Percentiles rank a stretch among this genome's conserved stretches.
Evolutionary conservation across 371 early-diverging fungal genomes (phyloP).

Genomic region (Syncephalis plumigaleata): DNA sequence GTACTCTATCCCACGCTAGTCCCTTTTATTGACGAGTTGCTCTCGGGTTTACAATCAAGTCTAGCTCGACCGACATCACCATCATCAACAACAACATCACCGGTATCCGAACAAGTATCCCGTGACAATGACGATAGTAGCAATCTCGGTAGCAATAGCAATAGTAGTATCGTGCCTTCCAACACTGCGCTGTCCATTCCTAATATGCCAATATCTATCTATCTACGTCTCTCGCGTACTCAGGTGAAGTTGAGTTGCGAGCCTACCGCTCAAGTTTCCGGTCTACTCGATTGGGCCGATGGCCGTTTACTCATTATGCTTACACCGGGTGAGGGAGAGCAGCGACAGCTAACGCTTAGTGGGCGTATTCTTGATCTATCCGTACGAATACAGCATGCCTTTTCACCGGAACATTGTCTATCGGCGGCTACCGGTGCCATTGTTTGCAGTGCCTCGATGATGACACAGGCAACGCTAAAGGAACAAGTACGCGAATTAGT

Average conservation of each 20-base stretch:
- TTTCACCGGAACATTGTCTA: constrained; percentile 69
- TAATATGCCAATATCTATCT: constrained; percentile 6
- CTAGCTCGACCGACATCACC: constrained; percentile 22
- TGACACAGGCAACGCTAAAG: constrained; percentile 15
- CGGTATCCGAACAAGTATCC: too few relatives aligned
- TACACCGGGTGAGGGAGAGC: constrained; percentile 23
- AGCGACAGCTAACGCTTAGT: constrained; percentile 33
- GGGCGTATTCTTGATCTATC: constrained; percentile 37
- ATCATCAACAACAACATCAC: constrained; percentile 19
- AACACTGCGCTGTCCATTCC: constrained; percentile 4
- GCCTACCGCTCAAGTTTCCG: constrained; percentile 57
- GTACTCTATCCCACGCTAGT: constrained; percentile 57
- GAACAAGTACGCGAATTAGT: background rate
- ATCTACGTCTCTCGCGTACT: constrained; percentile 19
- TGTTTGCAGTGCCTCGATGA: constrained; percentile 34
- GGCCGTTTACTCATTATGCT: constrained; percentile 46
- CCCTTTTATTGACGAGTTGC: constrained; percentile 47
- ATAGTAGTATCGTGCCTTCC: too few relatives aligned
- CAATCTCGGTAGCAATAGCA: too few relatives aligned
- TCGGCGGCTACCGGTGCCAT: constrained; percentile 35
- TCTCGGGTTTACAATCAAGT: constrained; percentile 40
- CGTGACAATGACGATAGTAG: too few relatives aligned
- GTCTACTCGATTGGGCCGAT: constrained; percentile 47
- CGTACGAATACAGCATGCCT: constrained; percentile 50
- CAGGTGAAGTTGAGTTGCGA: constrained; percentile 58